Conservation (phyloP, 2,329 filamentous ascomycete species). For the Dendrostoma leiphaemia region DNA sequence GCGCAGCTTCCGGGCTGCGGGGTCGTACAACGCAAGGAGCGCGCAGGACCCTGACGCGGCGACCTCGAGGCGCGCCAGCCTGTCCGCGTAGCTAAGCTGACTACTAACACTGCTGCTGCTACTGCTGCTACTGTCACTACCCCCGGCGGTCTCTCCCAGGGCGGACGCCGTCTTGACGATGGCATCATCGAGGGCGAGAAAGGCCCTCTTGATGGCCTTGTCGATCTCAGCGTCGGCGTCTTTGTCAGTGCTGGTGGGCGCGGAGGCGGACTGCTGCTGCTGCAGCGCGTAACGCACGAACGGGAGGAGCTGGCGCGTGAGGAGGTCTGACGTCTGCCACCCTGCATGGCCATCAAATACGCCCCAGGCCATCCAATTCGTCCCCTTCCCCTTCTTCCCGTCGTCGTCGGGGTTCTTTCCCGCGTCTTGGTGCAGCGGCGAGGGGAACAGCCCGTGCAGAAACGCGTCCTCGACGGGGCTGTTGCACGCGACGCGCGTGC, state of each 20-base stretch:
- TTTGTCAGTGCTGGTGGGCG: not conserved
- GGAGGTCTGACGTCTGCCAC: conserved; percentile 37
- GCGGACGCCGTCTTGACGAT: conserved; percentile 42
- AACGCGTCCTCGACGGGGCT: not conserved
- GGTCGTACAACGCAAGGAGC: conserved; percentile 61
- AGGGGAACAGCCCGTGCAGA: not conserved
- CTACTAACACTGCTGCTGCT: no score
- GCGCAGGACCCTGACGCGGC: conserved; percentile 58
- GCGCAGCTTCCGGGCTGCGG: conserved; percentile 47
- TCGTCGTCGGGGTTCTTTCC: no score
- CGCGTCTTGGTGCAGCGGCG: no score
- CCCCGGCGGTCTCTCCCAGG: no score
- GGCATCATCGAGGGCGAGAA: conserved; percentile 55
- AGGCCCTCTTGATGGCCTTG: conserved; percentile 55
- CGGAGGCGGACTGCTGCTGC: conserved; percentile 23
- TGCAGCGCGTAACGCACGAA: conserved; percentile 37
- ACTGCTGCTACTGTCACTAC: no score
- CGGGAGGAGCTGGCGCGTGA: conserved; percentile 41
- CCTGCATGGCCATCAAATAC: conserved; percentile 52
- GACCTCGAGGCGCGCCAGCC: conserved; percentile 33
- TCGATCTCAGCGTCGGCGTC: conserved; percentile 47
- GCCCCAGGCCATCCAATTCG: conserved; percentile 31
- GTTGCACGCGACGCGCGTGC: not conserved
- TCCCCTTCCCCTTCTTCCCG: no score
- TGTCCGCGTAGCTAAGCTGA: conserved; percentile 21